Evolutionary conservation across 805 yeast genomes (phyloP), one percentile per base, ranked within the genome.

Genomic region (Sporopachydermia quercuum): DNA sequence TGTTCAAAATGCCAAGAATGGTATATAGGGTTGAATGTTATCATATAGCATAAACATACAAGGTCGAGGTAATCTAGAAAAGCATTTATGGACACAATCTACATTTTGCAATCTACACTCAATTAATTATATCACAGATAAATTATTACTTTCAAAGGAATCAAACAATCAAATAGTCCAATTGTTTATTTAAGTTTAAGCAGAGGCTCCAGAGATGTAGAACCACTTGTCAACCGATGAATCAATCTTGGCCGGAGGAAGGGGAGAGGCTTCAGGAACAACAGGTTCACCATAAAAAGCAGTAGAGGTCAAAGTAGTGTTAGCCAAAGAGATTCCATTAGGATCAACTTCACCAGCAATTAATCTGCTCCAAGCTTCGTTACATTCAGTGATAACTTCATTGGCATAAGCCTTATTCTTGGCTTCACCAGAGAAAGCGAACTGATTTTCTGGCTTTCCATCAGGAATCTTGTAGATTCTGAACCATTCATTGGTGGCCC

Each of bases 381-480:
- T 70, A 49, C 87, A 78, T 46, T 78, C 82, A 40, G 65, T 62
- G 37, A 84, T 65, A 11, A 78, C 63, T 33, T 62, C 61, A 44
- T 78, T 58, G 17, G 94, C 81, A 46, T 71, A 70, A 27, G 67
- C 64, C 43, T 66, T 66, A 59, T 68, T 67, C 52, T 68, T 63
- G 55, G 74, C 78, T 49, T 76, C 69, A 41, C 85, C 94, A 45
- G 74, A 61, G 61, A 77, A 79, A 14, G 83, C 87, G 57, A 84
- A 83, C 45, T 66, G 63, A 60, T 84, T 84, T 49, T 67, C 70
- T 37, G 81, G 78, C 59, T 82, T 83, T 13, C 86, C 89, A 46
- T 78, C 79, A 8, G 94, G 94, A 33, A 78, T 68, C 58, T 84
- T 84, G 67, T 84, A 84, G 52, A 76, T 72, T 63, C 78, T 73